Conservation (phyloP, 345 rosid species). For the Euclidium syriacum region DNA sequence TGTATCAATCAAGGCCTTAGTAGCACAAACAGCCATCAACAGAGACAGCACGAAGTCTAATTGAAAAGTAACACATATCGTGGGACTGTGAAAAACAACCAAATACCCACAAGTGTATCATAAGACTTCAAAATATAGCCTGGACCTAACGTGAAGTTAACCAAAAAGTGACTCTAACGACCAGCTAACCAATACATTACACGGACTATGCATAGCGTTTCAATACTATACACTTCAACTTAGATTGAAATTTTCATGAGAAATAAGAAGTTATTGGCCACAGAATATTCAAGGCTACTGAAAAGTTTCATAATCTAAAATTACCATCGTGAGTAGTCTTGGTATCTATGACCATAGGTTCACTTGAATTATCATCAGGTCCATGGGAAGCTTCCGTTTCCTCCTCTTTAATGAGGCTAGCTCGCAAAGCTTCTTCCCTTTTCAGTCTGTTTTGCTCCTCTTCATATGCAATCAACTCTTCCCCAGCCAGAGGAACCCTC, state of each 20-base stretch:
- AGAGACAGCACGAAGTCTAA: neutral
- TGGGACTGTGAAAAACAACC: neutral
- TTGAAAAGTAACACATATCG: neutral
- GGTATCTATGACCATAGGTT: constrained; percentile 79
- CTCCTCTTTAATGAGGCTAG: constrained; percentile 78
- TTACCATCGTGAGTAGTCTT: constrained; percentile 66
- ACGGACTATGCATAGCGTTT: neutral
- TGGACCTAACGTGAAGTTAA: neutral
- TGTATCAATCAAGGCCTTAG: no score
- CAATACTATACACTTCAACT: neutral
- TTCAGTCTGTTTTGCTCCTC: constrained; percentile 88
- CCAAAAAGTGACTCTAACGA: constrained; percentile 2
- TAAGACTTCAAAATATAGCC: constrained; percentile 11
- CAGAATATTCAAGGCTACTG: constrained; percentile 3
- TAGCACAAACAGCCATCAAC: neutral
- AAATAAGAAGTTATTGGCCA: neutral
- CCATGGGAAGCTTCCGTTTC: constrained; percentile 59
- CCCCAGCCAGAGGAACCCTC: constrained; percentile 98
- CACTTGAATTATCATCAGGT: constrained; percentile 53
- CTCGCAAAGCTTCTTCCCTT: constrained; percentile 89
- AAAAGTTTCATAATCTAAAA: neutral
- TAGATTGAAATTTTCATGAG: neutral
- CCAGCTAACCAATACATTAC: constrained; percentile 15
- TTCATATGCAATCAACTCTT: constrained; percentile 91
- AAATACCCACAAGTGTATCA: neutral